Conservation (phyloP, 192 early-diverging fungal genomes). For the Coemansia sp. region DNA sequence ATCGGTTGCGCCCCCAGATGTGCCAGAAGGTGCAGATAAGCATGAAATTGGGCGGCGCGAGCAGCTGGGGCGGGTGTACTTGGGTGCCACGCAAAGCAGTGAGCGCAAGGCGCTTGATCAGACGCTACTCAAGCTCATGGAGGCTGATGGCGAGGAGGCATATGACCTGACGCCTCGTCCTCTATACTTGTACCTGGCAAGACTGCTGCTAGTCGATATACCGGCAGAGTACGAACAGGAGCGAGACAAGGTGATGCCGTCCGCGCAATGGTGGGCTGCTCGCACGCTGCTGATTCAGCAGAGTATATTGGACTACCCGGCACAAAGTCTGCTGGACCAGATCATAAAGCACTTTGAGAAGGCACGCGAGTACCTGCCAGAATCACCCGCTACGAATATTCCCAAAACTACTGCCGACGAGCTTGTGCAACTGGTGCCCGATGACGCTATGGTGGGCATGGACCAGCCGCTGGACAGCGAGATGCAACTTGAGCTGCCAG, state of each 20-base stretch:
- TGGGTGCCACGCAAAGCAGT: constrained; percentile 40
- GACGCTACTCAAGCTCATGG: constrained; percentile 52
- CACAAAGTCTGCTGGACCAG: constrained; percentile 60
- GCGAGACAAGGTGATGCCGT: constrained; percentile 17
- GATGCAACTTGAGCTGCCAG: neutral
- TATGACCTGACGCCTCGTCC: constrained; percentile 75
- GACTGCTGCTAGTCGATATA: constrained; percentile 63
- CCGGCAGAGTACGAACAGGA: constrained; percentile 11
- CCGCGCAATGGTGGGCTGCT: constrained; percentile 71
- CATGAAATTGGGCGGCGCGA: constrained; percentile 49
- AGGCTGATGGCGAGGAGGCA: constrained; percentile 79
- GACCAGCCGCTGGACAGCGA: constrained; percentile 3
- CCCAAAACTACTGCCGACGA: neutral
- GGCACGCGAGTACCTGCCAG: constrained; percentile 12
- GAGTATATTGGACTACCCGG: constrained; percentile 44
- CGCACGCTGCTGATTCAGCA: constrained; percentile 78
- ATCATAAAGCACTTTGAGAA: constrained; percentile 21
- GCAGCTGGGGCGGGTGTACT: constrained; percentile 35
- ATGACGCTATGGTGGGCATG: neutral
- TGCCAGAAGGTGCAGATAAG: constrained; percentile 44
- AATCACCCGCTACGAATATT: constrained; percentile 12
- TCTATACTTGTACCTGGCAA: constrained; percentile 66
- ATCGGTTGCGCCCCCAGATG: constrained; percentile 16
- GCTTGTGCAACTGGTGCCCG: neutral
- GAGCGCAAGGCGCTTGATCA: constrained; percentile 29